These are phyloP conservation scores for Colletotrichum australisinense DNA, from an alignment of 2,329 filamentous ascomycete genomes.

Conservation along the genomic window DNA sequence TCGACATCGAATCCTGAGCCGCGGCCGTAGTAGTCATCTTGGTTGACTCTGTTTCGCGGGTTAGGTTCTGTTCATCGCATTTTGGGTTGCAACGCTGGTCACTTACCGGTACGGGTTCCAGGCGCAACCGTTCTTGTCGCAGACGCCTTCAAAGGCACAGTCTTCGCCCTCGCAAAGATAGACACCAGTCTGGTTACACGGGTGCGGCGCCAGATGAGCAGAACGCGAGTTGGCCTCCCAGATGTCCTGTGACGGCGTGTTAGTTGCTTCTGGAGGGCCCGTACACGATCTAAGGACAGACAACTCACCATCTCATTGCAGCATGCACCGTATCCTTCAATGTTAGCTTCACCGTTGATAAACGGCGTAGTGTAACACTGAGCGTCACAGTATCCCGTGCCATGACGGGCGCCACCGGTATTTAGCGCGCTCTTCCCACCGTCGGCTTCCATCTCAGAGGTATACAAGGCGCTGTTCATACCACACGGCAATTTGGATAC, in stretches of 20 bases:
- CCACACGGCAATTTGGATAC: conserved; percentile 73
- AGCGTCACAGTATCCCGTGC: conserved; percentile 73
- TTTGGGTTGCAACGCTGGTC: not conserved
- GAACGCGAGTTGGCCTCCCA: conserved; percentile 64
- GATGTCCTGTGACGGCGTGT: conserved; percentile 50
- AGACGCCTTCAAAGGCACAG: conserved; percentile 52
- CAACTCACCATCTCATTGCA: conserved; percentile 60
- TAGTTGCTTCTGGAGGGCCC: not conserved
- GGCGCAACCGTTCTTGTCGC: conserved; percentile 57
- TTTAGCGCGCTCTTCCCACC: conserved; percentile 68
- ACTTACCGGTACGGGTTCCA: conserved; percentile 52
- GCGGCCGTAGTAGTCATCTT: conserved; percentile 47
- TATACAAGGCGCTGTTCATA: conserved; percentile 75
- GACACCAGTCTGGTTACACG: conserved; percentile 56
- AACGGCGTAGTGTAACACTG: conserved; percentile 65
- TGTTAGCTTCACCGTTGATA: conserved; percentile 59
- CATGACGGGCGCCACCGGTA: conserved; percentile 68
- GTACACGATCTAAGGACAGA: no score
- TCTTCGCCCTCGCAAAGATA: conserved; percentile 56
- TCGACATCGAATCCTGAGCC: conserved; percentile 46
- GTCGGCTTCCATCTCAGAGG: conserved; percentile 65
- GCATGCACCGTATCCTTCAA: conserved; percentile 57
- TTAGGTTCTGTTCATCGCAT: conserved; percentile 3
- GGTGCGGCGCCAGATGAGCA: conserved; percentile 59
- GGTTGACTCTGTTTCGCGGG: conserved; percentile 31